Base-by-base conservation (phyloP, 2,329 filamentous ascomycete genomes). In the Cordyceps cateniannulata region DNA sequence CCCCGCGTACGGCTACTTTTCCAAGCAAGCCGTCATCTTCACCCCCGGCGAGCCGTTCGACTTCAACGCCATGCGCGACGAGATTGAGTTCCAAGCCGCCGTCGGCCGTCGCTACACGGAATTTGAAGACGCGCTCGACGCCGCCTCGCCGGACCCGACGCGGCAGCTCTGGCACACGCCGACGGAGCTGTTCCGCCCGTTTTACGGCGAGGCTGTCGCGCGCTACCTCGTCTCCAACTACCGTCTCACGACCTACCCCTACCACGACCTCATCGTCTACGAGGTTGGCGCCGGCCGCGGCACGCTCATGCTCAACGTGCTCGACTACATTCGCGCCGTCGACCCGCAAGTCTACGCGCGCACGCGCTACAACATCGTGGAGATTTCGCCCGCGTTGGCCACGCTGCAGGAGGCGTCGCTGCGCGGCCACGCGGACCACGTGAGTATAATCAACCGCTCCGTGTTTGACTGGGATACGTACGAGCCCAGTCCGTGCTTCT, bases 131-230 rank as follows among this genome's bases (percentile, higher is more conserved):
- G 78, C 80, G 24, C 84, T 99, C 62, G 96, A 99, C 72, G 83
- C 82, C 50, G 80, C 84, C 62, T 80, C 87, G 56, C 84, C 84
- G 51, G 85, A 89, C 60, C 90, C 77, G 52, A 88, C 90, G 45
- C 86, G 95, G 10, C 95, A 99, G 77, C 81, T 99, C 50, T 99
- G 95, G 95, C 96, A 99, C 74, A 99, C 95, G 14, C 95, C 96
- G 0, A 99, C 95, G 0, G 95, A 99, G 77, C 85, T 99, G 22
- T 99, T 99, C 77, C 85, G 91, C 35, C 95, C 96, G 0, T 96
- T 93, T 76, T 99, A 99, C 73, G 96, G 93, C 70, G 93, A 99
- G 79, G 91, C 95, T 38, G 91, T 99, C 66, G 95, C 93, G n/a
- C 88, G 93, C 22, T 97, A 98, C 73, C 85, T 99, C 49, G 87